phyloP scores from a whole-genome alignment of 768 basidiomycete species.

The Amanita thiersii region DNA sequence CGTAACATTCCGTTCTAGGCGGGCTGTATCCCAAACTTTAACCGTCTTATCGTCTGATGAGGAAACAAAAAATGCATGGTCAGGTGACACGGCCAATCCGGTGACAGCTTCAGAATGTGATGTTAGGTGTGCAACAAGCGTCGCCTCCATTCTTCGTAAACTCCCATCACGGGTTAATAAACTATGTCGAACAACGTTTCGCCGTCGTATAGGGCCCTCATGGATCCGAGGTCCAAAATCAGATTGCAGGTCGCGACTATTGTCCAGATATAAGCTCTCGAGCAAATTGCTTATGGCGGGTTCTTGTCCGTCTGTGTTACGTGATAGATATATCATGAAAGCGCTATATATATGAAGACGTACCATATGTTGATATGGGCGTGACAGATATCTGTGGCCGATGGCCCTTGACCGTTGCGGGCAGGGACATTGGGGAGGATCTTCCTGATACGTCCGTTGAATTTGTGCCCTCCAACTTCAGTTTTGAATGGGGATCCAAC shows the following conservation, averaged over 20 bases:
- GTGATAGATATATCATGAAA: slow-evolving; percentile 1
- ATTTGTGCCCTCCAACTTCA: slow-evolving; percentile 42
- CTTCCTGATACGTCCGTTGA: slow-evolving; percentile 71
- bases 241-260: slow-evolving; percentile 73
- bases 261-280: slow-evolving; percentile 86
- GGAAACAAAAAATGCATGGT: slow-evolving; percentile 91
- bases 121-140: slow-evolving; percentile 74
- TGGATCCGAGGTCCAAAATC: slow-evolving; percentile 90
- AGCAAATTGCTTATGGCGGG: slow-evolving; percentile 82
- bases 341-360: slow-evolving; percentile 13
- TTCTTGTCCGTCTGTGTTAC: slow-evolving; percentile 74
- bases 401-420: slow-evolving; percentile 42
- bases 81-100: slow-evolving; percentile 80
- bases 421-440: slow-evolving; percentile 66
- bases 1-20: slow-evolving; percentile 92
- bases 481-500: slow-evolving; percentile 66
- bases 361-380: slow-evolving; percentile 70
- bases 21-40: slow-evolving; percentile 87
- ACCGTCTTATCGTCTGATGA: slow-evolving; percentile 91
- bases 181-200: slow-evolving; percentile 62
- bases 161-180: slow-evolving; percentile 60
- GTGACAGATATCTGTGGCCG: slow-evolving; percentile 42
- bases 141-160: slow-evolving; percentile 60
- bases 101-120: slow-evolving; percentile 80
- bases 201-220: slow-evolving; percentile 71